phyloP scores from a whole-genome alignment of 257 asterid genomes.

The Solanum sejunctum region DNA sequence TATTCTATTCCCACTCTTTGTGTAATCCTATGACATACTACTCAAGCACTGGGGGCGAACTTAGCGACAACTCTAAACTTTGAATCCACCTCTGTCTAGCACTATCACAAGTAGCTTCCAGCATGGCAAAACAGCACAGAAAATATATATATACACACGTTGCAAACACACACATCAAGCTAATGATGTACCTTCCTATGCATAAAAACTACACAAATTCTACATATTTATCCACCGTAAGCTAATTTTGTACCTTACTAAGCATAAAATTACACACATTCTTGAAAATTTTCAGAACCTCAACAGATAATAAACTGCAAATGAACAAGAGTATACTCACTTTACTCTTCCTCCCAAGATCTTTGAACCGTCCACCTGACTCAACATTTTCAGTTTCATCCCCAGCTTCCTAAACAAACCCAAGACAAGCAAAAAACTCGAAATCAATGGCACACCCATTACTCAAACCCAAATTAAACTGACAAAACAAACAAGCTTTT shows the following conservation, averaged over 20 bases:
- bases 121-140: background rate
- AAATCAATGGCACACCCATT: background rate
- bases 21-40: background rate
- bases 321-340: slow-evolving; percentile 20
- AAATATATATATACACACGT: no score
- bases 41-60: background rate
- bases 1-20: background rate
- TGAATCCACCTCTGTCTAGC: background rate
- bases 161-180: background rate
- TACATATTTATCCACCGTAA: background rate
- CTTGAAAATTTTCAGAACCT: background rate
- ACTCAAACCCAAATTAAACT: background rate
- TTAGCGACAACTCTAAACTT: background rate
- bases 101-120: background rate
- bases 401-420: background rate
- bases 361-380: slow-evolving; percentile 15
- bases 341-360: slow-evolving; percentile 71
- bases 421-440: background rate
- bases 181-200: background rate
- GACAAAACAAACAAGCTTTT: background rate
- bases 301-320: background rate
- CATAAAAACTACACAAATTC: background rate
- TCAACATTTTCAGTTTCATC: slow-evolving; percentile 39
- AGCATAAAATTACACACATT: background rate
- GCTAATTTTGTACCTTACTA: background rate